Evolutionary conservation across 148 eudicot species (phyloP), one percentile per base, ranked within the genome.

Genomic region (Cornus kousa): DNA sequence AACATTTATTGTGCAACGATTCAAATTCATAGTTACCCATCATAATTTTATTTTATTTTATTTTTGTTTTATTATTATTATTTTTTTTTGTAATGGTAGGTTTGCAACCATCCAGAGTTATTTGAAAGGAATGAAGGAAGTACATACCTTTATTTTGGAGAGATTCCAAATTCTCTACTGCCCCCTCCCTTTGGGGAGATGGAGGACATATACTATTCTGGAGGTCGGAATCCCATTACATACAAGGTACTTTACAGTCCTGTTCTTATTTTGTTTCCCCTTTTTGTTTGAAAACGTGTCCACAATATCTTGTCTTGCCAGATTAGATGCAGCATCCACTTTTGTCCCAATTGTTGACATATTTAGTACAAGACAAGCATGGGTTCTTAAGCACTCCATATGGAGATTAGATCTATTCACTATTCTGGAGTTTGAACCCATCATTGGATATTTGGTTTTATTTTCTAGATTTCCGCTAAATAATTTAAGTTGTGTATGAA

Each of bases 91-190:
- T 77, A 68, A 68, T 86, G 78, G 37, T 85, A 96, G 99, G 99
- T 96, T 24, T 96, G 99, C 83, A 96, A 96, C 86, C 99, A 96
- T 89, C 99, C 99, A 73, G 99, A 96, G 81, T 80, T 96, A 69
- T 96, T 96, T 87, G 99, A 96, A 82, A 93, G 99, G 88, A 96
- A 96, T 79, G 99, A 96, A 81, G 99, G 99, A 74, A 96, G 89
- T 85, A 70, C 97, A 20, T 96, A 93, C 82, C 83, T 93, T 67
- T 87, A 89, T 74, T 96, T 96, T 81, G 98, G 97, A 76, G 95
- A 86, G 40, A 83, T 96, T 71, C 89, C 94, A 71, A 91, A 96
- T 87, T 71, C 98, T 67, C 98, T 93, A 77, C 83, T 83, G 59
- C 98, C 99, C 39, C 89, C 99, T 74, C 89, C 97, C 32, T 93